Base-by-base conservation (phyloP, 2,329 filamentous ascomycete genomes). In the Scedosporium boydii region DNA sequence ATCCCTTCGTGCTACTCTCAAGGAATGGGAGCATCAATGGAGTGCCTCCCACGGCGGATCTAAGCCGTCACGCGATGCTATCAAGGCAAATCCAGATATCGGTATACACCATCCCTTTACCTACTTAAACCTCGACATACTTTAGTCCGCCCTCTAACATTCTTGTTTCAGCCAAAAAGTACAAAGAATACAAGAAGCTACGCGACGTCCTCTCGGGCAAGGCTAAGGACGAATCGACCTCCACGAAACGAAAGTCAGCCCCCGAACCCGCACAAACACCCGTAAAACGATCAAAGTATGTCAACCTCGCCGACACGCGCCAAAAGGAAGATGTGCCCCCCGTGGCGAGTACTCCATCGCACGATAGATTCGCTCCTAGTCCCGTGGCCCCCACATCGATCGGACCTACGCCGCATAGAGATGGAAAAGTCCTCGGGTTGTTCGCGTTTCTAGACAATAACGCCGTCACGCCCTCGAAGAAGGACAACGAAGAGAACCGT, bases 361-460 rank as follows among this genome's bases (percentile, higher is more conserved):
- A 80, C 53, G 77, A 80, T 44, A 78, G 84, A 34, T 84, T 46
- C n/a, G 62, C 59, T 0, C 59, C 61, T n/a, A 85, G 83, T 63
- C 83, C 85, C 1, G 74, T 74, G 0, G 77, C 80, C 10, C 83
- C 84, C 2, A 85, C 83, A 4, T 82, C 80, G 0, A 82, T 95
- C 64, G 89, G 89, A 2, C 90, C 90, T 1, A 95, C 90, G 12
- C 90, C 90, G 3, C 90, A 93, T 69, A 85, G 86, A 65, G 88
- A 93, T 71, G 90, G 90, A 29, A 84, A 84, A 21, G 87, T 92
- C 1, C 78, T 95, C 2, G 89, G 90, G 4, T 75, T 95, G 18
- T 95, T 95, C 70, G 90, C 93, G 69, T 75, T 89, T 10, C 75
- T 91, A 6, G 76, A 78, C 27, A 79, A 82, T 63, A 76, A 77